Percentiles rank a stretch among this genome's conserved stretches.
Conservation (phyloP, 306 rosid genomes). For the Vigna unguiculata region DNA sequence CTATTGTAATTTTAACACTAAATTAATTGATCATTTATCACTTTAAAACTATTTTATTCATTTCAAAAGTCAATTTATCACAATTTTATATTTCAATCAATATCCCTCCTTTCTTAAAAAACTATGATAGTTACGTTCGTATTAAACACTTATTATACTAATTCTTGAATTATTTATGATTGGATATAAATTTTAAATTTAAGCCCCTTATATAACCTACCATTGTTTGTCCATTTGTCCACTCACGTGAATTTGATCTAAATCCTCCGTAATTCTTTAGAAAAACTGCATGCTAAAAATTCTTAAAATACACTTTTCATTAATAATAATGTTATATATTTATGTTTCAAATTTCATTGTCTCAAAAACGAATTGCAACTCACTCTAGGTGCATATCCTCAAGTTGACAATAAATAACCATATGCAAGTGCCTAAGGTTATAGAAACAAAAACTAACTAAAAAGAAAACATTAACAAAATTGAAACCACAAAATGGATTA, state of each 20-base stretch:
- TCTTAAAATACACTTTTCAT: not conserved
- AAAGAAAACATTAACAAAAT: not conserved
- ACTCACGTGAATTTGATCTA: not conserved
- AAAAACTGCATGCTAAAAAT: not conserved
- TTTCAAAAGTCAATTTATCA: no score
- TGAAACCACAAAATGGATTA: not conserved
- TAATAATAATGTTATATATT: not conserved
- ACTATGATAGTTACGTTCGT: not conserved
- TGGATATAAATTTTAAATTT: not conserved
- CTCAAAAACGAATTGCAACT: slow-evolving; percentile 26
- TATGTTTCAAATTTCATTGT: slow-evolving; percentile 13
- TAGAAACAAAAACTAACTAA: not conserved
- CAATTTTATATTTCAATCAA: no score
- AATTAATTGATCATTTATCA: no score
- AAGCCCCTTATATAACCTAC: not conserved
- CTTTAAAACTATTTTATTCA: no score
- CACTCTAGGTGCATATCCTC: slow-evolving; percentile 15
- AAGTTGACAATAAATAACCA: slow-evolving; percentile 3
- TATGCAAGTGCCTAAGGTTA: not conserved
- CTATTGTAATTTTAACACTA: no score
- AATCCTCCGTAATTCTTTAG: not conserved
- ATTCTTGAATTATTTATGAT: not conserved
- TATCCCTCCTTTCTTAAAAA: not conserved
- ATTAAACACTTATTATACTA: not conserved
- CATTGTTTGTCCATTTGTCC: not conserved